phyloP scores from a whole-genome alignment of 1,284 basidiomycete species.

The Puccinia novopanici region DNA sequence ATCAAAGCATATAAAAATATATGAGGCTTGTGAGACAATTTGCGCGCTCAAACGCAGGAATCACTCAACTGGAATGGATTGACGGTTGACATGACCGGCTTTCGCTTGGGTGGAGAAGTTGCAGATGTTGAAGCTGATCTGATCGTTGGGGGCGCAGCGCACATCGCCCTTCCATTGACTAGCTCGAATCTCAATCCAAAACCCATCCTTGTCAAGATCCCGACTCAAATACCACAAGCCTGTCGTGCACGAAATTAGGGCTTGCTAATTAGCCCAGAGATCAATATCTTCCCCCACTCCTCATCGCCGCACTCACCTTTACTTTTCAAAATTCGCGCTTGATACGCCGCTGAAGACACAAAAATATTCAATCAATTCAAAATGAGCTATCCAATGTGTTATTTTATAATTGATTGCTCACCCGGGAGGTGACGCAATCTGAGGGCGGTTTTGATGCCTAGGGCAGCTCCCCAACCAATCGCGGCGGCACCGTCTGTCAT shows the following conservation, averaged over 20 bases:
- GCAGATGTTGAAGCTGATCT: slow-evolving; percentile 31
- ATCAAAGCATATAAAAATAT: neutral
- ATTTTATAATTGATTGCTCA: neutral
- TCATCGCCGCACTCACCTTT: slow-evolving; percentile 11
- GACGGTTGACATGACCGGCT: slow-evolving; percentile 35
- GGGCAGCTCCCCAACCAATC: slow-evolving; percentile 36
- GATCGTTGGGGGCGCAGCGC: neutral
- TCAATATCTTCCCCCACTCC: neutral
- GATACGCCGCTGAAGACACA: slow-evolving; percentile 25
- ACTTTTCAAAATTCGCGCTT: slow-evolving; percentile 47
- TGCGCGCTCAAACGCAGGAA: neutral
- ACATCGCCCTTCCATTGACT: slow-evolving; percentile 50
- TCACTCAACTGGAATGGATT: slow-evolving; percentile 42
- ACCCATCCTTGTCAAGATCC: slow-evolving; percentile 4
- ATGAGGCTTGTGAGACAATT: neutral
- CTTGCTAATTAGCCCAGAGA: neutral
- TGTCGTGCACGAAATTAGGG: neutral
- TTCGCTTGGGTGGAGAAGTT: slow-evolving; percentile 21
- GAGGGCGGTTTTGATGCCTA: slow-evolving; percentile 23
- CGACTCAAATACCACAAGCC: slow-evolving; percentile 41
- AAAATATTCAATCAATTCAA: neutral
- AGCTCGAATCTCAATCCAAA: slow-evolving; percentile 47
- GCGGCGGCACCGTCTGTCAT: slow-evolving; percentile 50
- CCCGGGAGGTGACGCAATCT: slow-evolving; percentile 28
- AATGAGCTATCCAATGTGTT: neutral